Conservation (phyloP, 176 grass and related monocot species). For the Cenchrus purpureus region DNA sequence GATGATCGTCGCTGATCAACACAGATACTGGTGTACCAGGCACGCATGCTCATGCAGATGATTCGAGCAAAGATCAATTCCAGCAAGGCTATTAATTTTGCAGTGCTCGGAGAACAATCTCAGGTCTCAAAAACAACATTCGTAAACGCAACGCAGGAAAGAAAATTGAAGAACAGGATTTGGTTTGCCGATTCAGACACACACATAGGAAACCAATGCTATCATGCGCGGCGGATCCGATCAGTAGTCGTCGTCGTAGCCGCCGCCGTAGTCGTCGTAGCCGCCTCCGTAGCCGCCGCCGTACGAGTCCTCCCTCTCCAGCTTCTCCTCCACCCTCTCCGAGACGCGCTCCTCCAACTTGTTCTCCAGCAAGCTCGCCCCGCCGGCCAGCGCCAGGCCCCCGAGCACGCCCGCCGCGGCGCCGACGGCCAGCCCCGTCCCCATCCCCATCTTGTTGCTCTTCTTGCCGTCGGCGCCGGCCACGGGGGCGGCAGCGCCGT, state of each 20-base stretch:
- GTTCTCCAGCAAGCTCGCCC: conserved; percentile 72
- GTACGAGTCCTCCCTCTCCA: conserved; percentile 35
- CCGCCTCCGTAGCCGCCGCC: conserved; percentile 37
- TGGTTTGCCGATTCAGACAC: background rate
- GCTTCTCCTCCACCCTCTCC: conserved; percentile 67
- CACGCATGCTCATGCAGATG: background rate
- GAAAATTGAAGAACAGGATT: background rate
- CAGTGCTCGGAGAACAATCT: background rate
- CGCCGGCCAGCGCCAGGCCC: conserved; percentile 65
- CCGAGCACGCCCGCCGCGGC: conserved; percentile 69
- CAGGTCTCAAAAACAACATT: background rate
- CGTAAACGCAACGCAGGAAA: background rate
- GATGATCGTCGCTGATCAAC: background rate
- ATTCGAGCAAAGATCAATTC: background rate
- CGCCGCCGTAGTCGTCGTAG: conserved; percentile 26
- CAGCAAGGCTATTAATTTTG: background rate
- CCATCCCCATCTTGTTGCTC: conserved; percentile 67
- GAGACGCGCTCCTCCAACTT: conserved; percentile 66
- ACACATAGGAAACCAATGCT: background rate
- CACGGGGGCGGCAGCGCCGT: background rate
- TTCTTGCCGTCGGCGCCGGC: conserved; percentile 31
- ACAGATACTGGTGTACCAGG: background rate
- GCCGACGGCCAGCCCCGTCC: conserved; percentile 64
- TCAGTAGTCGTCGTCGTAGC: conserved; percentile 25
- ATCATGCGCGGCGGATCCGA: background rate